Percentiles rank a stretch among this genome's conserved stretches.
phyloP scores from a whole-genome alignment of 2,329 filamentous ascomycete species.

The Colletotrichum truncatum region DNA sequence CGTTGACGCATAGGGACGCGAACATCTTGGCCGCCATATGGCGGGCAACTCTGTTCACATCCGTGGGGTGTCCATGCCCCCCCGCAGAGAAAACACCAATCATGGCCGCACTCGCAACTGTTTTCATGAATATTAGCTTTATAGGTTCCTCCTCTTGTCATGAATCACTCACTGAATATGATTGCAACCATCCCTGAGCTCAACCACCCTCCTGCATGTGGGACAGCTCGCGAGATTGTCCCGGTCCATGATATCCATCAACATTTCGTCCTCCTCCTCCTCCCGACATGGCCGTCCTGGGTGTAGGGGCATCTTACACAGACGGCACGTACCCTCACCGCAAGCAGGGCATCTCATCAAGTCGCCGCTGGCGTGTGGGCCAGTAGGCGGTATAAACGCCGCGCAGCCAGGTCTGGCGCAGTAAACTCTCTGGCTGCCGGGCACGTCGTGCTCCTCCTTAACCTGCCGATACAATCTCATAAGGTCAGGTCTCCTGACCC shows the following conservation, averaged over 20 bases:
- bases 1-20: conserved; percentile 19
- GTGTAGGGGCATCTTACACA: conserved; percentile 15
- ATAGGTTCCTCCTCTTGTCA: neutral
- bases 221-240: conserved; percentile 66
- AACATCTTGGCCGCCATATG: neutral
- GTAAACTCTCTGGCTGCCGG: conserved; percentile 13
- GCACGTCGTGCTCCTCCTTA: conserved; percentile 23
- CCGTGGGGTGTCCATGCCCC: neutral
- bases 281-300: conserved; percentile 27
- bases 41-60: neutral
- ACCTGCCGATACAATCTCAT: conserved; percentile 21
- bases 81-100: conserved; percentile 32
- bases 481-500: conserved; percentile 1
- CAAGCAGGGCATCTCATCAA: conserved; percentile 24
- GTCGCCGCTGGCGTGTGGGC: neutral
- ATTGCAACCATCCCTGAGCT: conserved; percentile 71
- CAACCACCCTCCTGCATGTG: conserved; percentile 64
- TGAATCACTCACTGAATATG: conserved; percentile 66
- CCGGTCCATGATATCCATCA: conserved; percentile 57
- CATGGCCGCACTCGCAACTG: conserved; percentile 26
- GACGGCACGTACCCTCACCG: conserved; percentile 18
- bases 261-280: conserved; percentile 29
- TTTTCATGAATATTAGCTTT: neutral
- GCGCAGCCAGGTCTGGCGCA: conserved; percentile 28
- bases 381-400: conserved; percentile 24